Percentiles rank a stretch among this genome's conserved stretches.
These are phyloP conservation scores for Penicillium sp. DNA, from an alignment of 2,329 filamentous ascomycete genomes.

Conservation along the genomic window DNA sequence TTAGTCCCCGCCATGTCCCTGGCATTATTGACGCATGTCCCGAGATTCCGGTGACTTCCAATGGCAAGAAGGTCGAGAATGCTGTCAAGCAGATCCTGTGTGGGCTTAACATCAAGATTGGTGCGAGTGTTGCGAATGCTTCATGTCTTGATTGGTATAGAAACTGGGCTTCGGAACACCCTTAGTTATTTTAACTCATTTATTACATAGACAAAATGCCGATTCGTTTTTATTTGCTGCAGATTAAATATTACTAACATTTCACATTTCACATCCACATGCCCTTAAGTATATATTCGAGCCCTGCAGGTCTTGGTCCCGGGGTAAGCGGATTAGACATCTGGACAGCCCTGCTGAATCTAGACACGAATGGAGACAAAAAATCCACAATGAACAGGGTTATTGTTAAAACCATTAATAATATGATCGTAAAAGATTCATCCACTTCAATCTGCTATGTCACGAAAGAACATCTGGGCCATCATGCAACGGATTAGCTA, in stretches of 20 bases:
- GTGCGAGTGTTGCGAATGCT: slow-evolving; percentile 89
- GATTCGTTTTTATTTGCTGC: background rate
- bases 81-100: slow-evolving; percentile 95
- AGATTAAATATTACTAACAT: background rate
- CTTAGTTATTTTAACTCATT: slow-evolving; percentile 16
- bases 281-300: slow-evolving; percentile 3
- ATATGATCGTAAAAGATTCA: background rate
- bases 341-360: background rate
- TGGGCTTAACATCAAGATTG: slow-evolving; percentile 80
- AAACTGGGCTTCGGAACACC: slow-evolving; percentile 65
- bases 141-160: slow-evolving; percentile 87
- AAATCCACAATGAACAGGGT: no score
- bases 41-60: slow-evolving; percentile 86
- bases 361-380: background rate
- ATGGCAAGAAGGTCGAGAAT: slow-evolving; percentile 98
- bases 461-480: background rate
- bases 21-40: slow-evolving; percentile 77
- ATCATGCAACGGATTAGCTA: slow-evolving; percentile 31
- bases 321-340: slow-evolving; percentile 9
- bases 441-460: background rate
- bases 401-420: background rate
- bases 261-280: background rate
- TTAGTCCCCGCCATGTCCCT: slow-evolving; percentile 88
- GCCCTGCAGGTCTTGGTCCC: slow-evolving; percentile 4
- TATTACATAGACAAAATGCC: background rate